Conservation (phyloP, 345 rosid genomes). For the Excoecaria agallocha region DNA sequence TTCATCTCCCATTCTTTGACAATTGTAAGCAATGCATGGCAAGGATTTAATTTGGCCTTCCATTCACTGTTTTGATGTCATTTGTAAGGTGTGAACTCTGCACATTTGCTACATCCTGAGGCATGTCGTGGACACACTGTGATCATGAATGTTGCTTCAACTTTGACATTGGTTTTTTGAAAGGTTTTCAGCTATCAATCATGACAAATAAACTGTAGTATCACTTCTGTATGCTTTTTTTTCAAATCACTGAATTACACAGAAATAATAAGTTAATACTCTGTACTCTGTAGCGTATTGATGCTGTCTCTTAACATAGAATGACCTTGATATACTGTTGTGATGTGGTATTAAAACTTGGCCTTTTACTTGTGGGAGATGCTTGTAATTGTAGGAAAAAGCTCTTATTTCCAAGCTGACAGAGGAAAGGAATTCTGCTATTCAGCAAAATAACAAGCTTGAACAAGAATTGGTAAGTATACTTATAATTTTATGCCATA, state of each 20-base stretch:
- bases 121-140: neutral
- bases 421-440: conserved; percentile 49
- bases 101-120: neutral
- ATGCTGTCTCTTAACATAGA: neutral
- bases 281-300: too few species aligned
- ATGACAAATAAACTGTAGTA: neutral
- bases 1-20: too few species aligned
- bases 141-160: neutral
- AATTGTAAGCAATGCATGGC: too few species aligned
- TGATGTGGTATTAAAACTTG: neutral
- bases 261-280: neutral
- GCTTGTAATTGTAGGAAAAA: conserved; percentile 43
- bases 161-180: too few species aligned
- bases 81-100: neutral
- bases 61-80: neutral
- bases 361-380: neutral
- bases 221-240: neutral
- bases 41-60: too few species aligned
- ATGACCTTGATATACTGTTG: conserved; percentile 4
- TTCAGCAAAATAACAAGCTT: conserved; percentile 53
- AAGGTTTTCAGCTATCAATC: neutral
- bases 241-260: neutral
- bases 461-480: conserved; percentile 61
- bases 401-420: conserved; percentile 54
- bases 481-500: neutral